A percentile compares a stretch with the other conserved stretches of the same genome.
These are phyloP conservation scores for Cyclotella choctawhatcheeana DNA, from an alignment of 108 stramenopile genomes.

Conservation along the genomic window DNA sequence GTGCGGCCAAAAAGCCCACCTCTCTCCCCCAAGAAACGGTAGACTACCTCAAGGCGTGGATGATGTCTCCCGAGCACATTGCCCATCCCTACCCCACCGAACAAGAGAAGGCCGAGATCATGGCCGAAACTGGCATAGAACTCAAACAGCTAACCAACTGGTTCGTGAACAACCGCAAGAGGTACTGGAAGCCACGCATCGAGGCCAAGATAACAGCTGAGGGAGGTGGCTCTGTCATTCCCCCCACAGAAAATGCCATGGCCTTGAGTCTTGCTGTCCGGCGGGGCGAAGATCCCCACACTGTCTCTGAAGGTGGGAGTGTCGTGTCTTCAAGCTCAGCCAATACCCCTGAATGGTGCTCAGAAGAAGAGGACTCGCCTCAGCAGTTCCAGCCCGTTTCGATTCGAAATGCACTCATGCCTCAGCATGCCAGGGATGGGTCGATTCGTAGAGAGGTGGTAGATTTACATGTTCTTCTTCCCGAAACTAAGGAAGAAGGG, in stretches of 20 bases:
- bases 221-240: slow-evolving; percentile 13
- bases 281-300: slow-evolving; percentile 30
- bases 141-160: slow-evolving; percentile 93
- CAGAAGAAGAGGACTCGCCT: slow-evolving; percentile 35
- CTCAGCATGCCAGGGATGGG: background rate
- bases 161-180: slow-evolving; percentile 94
- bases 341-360: background rate
- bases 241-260: background rate
- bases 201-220: slow-evolving; percentile 73
- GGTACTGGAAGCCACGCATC: slow-evolving; percentile 89
- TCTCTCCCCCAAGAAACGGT: slow-evolving; percentile 82
- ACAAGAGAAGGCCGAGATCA: slow-evolving; percentile 88
- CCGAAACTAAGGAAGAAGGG: slow-evolving; percentile 11
- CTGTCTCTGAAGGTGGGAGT: slow-evolving; percentile 35
- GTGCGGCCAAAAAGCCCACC: slow-evolving; percentile 49
- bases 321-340: slow-evolving; percentile 24
- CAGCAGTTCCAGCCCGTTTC: background rate
- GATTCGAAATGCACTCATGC: background rate
- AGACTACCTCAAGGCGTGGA: slow-evolving; percentile 91
- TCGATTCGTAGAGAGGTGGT: slow-evolving; percentile 46
- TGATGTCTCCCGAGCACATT: slow-evolving; percentile 91
- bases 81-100: slow-evolving; percentile 95
- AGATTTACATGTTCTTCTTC: slow-evolving; percentile 51
- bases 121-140: slow-evolving; percentile 88
- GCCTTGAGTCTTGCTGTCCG: background rate